These are phyloP conservation scores for Lipomyces oligophaga DNA, from an alignment of 805 yeast species.

Conservation along the genomic window DNA sequence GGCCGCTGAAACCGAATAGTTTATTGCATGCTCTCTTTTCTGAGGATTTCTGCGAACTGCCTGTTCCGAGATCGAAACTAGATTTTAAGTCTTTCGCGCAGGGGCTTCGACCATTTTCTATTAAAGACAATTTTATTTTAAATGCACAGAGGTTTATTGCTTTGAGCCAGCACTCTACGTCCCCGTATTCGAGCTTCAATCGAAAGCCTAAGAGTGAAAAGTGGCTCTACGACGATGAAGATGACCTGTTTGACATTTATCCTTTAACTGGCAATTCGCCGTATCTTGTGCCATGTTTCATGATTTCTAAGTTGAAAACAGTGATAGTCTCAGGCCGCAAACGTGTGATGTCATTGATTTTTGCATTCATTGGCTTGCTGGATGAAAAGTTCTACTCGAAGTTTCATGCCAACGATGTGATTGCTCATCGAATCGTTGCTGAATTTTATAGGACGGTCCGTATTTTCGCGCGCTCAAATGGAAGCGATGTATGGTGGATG, in stretches of 20 bases:
- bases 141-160: conserved; percentile 4
- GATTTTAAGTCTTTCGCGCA: conserved; percentile 12
- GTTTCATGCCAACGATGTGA: conserved; percentile 76
- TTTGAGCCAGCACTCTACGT: not conserved
- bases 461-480: conserved; percentile 5
- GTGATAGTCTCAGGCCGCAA: conserved; percentile 80
- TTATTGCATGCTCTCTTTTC: conserved; percentile 66
- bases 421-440: conserved; percentile 78
- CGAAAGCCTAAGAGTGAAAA: not conserved
- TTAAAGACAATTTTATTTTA: conserved; percentile 1
- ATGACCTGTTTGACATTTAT: conserved; percentile 75
- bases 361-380: conserved; percentile 87
- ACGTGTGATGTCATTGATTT: conserved; percentile 65
- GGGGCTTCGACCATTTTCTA: conserved; percentile 16
- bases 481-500: conserved; percentile 19
- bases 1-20: conserved; percentile 76
- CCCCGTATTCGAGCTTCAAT: not conserved
- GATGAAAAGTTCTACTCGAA: conserved; percentile 75
- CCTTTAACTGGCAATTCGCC: conserved; percentile 84
- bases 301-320: conserved; percentile 16
- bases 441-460: conserved; percentile 17
- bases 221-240: conserved; percentile 58
- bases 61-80: conserved; percentile 33
- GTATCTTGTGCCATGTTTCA: conserved; percentile 45
- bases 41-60: conserved; percentile 81